phyloP scores from a whole-genome alignment of 164 flowering plant species.

The Santalum album region DNA sequence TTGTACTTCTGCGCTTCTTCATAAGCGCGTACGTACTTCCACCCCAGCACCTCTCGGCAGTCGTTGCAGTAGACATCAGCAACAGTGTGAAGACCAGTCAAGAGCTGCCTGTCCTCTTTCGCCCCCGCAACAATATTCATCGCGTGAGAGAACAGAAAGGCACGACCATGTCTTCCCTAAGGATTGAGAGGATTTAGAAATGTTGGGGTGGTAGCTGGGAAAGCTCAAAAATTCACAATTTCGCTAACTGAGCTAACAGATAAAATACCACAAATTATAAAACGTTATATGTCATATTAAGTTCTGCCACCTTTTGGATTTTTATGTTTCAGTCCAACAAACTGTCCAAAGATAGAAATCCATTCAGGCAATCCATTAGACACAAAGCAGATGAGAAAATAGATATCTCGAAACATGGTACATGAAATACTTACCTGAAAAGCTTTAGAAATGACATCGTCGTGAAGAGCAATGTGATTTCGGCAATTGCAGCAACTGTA shows the following conservation, averaged over 20 bases:
- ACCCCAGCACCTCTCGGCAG: slow-evolving; percentile 49
- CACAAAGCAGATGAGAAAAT: no score
- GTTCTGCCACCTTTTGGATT: no score
- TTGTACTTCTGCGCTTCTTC: slow-evolving; percentile 57
- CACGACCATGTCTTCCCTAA: slow-evolving; percentile 47
- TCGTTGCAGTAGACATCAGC: slow-evolving; percentile 46
- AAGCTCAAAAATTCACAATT: no score
- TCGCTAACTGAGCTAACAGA: no score
- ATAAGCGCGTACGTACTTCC: slow-evolving; percentile 54
- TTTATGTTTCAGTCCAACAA: no score
- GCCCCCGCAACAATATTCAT: slow-evolving; percentile 46
- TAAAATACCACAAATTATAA: no score
- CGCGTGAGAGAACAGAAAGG: slow-evolving; percentile 48
- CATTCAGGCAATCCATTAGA: no score
- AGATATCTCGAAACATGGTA: no score
- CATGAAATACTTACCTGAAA: slow-evolving; percentile 37
- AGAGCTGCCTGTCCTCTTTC: slow-evolving; percentile 41
- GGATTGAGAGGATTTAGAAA: slow-evolving; percentile 2
- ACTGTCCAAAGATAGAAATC: no score
- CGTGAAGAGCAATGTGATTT: slow-evolving; percentile 62
- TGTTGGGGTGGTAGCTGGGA: no score
- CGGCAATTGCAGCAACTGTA: slow-evolving; percentile 66
- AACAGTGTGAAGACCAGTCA: slow-evolving; percentile 55
- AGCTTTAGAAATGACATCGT: slow-evolving; percentile 56
- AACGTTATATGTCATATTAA: no score